Evolutionary conservation across 1,139 yeast species (phyloP).

Genomic region (Blastobotrys niveus): DNA sequence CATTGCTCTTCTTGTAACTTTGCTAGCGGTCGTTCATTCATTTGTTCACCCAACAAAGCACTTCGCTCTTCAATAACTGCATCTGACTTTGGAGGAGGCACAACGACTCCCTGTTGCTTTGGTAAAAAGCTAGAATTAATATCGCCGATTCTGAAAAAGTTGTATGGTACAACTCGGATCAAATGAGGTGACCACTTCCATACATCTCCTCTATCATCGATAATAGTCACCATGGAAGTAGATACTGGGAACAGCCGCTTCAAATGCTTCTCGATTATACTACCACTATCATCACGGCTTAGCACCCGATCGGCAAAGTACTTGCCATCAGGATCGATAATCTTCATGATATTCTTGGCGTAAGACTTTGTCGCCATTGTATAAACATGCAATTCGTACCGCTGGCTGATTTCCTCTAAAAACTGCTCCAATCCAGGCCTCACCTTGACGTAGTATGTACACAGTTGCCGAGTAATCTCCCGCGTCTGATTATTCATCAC

Average conservation of each 20-base stretch:
- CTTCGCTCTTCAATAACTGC: conserved; percentile 42
- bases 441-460: conserved; percentile 89
- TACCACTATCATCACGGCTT: conserved; percentile 93
- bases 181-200: conserved; percentile 97
- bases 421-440: conserved; percentile 83
- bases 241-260: conserved; percentile 91
- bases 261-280: conserved; percentile 80
- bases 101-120: conserved; percentile 52
- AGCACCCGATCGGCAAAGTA: conserved; percentile 88
- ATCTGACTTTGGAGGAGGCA: conserved; percentile 13
- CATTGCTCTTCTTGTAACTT: conserved; percentile 73
- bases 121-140: conserved; percentile 91
- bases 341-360: conserved; percentile 82
- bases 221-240: conserved; percentile 92
- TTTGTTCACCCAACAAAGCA: conserved; percentile 59
- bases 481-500: conserved; percentile 37
- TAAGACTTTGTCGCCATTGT: conserved; percentile 99
- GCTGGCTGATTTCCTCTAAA: conserved; percentile 52
- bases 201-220: conserved; percentile 97
- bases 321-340: conserved; percentile 83
- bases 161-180: conserved; percentile 89
- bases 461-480: conserved; percentile 33
- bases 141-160: conserved; percentile 96
- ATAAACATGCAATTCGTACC: conserved; percentile 88
- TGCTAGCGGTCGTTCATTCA: conserved; percentile 73